Conservation (phyloP, 2,329 filamentous ascomycete genomes). For the Exophiala oligosperma region DNA sequence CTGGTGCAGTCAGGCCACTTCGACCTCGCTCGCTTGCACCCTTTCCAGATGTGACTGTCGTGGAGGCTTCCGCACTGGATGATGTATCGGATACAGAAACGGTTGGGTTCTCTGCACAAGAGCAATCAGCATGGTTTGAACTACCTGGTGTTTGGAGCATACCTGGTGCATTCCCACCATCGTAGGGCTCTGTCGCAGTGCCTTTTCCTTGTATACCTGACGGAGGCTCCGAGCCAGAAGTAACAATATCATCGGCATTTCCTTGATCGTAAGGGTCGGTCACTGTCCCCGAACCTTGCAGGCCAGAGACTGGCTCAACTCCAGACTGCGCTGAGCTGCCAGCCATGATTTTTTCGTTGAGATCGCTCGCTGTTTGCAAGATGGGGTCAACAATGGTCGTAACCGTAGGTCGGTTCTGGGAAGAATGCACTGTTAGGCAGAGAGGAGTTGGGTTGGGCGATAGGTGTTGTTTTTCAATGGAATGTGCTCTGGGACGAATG, state of each 20-base stretch:
- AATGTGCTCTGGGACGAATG: too few species aligned
- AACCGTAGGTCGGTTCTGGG: not conserved
- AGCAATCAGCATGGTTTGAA: not conserved
- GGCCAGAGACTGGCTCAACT: conserved; percentile 20
- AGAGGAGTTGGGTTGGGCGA: too few species aligned
- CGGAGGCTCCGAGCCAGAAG: conserved; percentile 25
- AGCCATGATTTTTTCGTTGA: not conserved
- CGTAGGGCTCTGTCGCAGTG: conserved; percentile 25
- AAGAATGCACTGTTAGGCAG: not conserved
- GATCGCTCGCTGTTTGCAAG: not conserved
- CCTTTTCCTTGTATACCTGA: conserved; percentile 26
- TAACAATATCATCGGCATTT: conserved; percentile 2
- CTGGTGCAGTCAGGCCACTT: conserved; percentile 8
- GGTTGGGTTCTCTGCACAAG: not conserved
- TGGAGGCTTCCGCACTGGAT: not conserved
- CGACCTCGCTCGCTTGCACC: conserved; percentile 3
- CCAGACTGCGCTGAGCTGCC: conserved; percentile 6
- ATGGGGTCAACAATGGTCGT: not conserved
- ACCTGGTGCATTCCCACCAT: conserved; percentile 27
- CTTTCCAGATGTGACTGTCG: conserved; percentile 6
- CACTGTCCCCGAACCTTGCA: conserved; percentile 20
- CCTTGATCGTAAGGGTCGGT: conserved; percentile 10
- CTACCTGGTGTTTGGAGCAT: not conserved
- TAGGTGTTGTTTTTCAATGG: too few species aligned
- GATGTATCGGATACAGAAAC: conserved; percentile 3